Evolutionary conservation across 768 basidiomycete genomes (phyloP).

Genomic region (Macrolepiota dolichaula): DNA sequence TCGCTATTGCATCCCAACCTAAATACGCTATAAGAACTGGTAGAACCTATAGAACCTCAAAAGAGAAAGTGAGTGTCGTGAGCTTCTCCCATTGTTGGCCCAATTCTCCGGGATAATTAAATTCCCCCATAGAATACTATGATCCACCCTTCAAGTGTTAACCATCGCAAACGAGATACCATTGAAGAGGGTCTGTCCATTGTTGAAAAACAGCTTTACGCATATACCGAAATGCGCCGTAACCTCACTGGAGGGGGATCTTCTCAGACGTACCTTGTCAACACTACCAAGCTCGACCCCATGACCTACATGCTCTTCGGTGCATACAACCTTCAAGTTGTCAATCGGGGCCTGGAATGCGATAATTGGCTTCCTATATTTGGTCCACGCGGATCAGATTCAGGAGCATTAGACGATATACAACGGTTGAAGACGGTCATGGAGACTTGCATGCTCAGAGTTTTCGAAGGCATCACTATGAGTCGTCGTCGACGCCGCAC

Average conservation of each 20-base stretch:
- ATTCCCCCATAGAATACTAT: conserved; percentile 50
- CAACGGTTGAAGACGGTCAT: conserved; percentile 75
- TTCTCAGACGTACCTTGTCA: conserved; percentile 69
- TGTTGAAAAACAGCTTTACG: conserved; percentile 72
- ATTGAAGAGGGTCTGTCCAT: conserved; percentile 22
- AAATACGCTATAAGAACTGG: conserved; percentile 83
- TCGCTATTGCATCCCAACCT: conserved; percentile 83
- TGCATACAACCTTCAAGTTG: conserved; percentile 71
- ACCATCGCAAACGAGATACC: conserved; percentile 56
- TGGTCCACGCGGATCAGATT: conserved; percentile 50
- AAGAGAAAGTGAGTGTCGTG: conserved; percentile 67
- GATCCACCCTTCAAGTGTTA: conserved; percentile 87
- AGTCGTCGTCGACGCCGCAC: conserved; percentile 32
- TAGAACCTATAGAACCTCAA: conserved; percentile 68
- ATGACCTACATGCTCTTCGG: conserved; percentile 91
- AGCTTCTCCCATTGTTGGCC: background rate
- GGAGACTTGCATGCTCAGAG: conserved; percentile 82
- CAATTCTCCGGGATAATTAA: conserved; percentile 6
- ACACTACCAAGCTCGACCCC: conserved; percentile 82
- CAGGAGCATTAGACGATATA: conserved; percentile 68
- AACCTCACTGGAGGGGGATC: conserved; percentile 54
- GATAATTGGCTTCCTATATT: conserved; percentile 89
- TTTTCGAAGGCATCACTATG: conserved; percentile 81
- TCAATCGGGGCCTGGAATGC: conserved; percentile 73
- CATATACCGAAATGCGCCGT: conserved; percentile 81